Evolutionary conservation across 2,329 filamentous ascomycete species (phyloP), one percentile per base, ranked within the genome.

Genomic region (Colletotrichum endophyticum): DNA sequence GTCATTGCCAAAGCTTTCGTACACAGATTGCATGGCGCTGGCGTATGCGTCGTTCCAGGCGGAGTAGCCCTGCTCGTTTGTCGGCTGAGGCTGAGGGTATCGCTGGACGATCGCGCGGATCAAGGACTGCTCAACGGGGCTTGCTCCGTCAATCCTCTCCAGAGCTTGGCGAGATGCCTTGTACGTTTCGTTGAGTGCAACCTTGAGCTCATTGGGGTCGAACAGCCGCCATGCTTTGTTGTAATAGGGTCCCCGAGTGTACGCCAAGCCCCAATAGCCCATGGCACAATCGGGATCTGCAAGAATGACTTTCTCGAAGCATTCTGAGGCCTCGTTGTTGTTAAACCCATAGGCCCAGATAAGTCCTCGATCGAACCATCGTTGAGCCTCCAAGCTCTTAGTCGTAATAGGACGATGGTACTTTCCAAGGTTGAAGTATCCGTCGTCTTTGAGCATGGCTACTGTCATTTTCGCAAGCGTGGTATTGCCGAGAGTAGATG

Each of bases 331-430:
- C 81, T 92, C 91, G 78, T 89, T 88, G 78, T 92, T 91, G 76
- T 92, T 92, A 83, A 92, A 93, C 7, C 84, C 89, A 81, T 91
- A 92, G n/a, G 84, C 86, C 91, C 91, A 93, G 22, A 88, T 83
- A 15, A 92, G 82, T 6, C 89, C 91, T 9, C 90, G 87, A 78
- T 91, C 84, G 80, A 92, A 92, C 91, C 91, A 92, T n/a, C 73
- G 81, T 79, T 91, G 89, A 1, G 89, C 85, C 56, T 85, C 83
- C 3, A 80, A 16, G 70, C 80, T 88, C 13, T 78, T 79, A 5
- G 89, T 91, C 34, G 82, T 89, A 66, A 92, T 84, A 13, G 81
- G 79, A 25, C 86, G 87, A 22, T 82, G 80, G 79, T 86, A 90
- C 0, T 83, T 79, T 68, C 91, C 91, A 1, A 92, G 85, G 77